Base-by-base conservation (phyloP, 2,329 filamentous ascomycete species). In the Didymella segeticola region DNA sequence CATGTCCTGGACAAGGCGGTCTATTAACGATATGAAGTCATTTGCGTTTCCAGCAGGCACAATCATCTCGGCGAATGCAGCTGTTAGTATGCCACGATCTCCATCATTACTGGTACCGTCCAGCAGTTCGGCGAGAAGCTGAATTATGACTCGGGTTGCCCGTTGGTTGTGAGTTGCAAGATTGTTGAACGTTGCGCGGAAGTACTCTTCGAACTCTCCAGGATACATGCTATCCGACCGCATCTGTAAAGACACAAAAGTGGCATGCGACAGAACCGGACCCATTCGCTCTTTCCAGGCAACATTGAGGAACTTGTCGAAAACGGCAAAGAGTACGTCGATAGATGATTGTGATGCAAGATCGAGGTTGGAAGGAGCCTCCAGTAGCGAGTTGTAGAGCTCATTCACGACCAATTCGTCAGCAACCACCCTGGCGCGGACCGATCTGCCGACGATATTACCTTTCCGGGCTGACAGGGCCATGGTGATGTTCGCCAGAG, bases 201-300 rank as follows among this genome's bases (percentile, higher is more conserved):
- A 86, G 60, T 80, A 82, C 15, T 84, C 80, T 52, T 85, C 82
- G 55, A 87, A 93, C 62, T 93, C 89, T 15, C 86, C 86, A 0
- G 88, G 87, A 20, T 89, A 86, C 61, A 86, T 79, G 61, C 85
- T 89, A 58, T 81, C 79, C 9, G 78, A 77, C 57, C 80, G 78
- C 48, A 85, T 82, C 53, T 96, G 92, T n/a, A 98, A 80, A 1
- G 86, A 85, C 51, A 89, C 84, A 30, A 97, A 80, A 5, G 86
- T 83, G 39, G 88, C 81, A 46, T 85, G 81, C 1, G 90, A 86
- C 72, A 98, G 86, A 49, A 98, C 85, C 3, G 90, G 86, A 0
- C 93, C 93, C 81, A 97, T 92, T 64, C 91, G 88, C 61, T 93
- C 89, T 54, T 84, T 87, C 93, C 93, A 98, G 11, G 90, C 92